Evolutionary conservation across 176 grass and related monocot genomes (phyloP).

Genomic region (Aegilops longissima): DNA sequence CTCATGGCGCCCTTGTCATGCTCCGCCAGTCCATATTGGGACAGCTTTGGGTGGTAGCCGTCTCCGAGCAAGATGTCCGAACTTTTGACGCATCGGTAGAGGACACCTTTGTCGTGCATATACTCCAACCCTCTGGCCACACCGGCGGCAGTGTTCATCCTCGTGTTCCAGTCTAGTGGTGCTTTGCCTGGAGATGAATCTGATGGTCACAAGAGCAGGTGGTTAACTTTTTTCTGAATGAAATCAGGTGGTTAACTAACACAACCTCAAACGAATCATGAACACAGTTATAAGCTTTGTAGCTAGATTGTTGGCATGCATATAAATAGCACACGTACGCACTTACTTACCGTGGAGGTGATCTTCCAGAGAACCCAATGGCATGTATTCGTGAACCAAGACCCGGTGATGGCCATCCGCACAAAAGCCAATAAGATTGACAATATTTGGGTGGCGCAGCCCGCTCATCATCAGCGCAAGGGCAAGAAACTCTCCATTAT

Average conservation of each 20-base stretch:
- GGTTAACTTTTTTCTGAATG: too few relatives aligned
- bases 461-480: background rate
- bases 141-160: background rate
- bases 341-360: background rate
- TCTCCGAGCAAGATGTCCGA: background rate
- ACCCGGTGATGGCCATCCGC: background rate
- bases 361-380: background rate
- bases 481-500: background rate
- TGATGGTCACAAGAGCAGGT: too few relatives aligned
- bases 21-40: background rate
- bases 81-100: background rate
- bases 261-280: background rate
- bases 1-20: too few relatives aligned
- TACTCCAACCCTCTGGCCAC: background rate
- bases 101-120: background rate
- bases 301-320: background rate
- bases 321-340: too few relatives aligned
- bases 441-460: background rate
- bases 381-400: background rate
- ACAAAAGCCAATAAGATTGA: background rate
- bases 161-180: background rate
- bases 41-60: background rate
- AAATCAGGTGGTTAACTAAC: background rate
- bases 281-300: background rate
- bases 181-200: background rate